Conservation (phyloP, 495 filamentous ascomycete species). For the Penicillium bovifimosum region DNA sequence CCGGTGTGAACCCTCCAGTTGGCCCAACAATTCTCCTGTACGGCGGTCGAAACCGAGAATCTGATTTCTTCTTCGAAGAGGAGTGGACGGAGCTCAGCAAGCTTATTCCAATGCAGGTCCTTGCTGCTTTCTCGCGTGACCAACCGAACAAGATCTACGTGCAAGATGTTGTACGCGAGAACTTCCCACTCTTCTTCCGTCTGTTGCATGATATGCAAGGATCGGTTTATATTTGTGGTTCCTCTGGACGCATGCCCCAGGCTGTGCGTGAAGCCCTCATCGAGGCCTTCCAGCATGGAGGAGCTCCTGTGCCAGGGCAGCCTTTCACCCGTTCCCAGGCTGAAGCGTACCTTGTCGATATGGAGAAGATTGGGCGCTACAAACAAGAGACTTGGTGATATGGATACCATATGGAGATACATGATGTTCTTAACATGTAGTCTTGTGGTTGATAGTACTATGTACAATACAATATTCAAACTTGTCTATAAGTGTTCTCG, state of each 20-base stretch:
- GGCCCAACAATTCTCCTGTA: conserved; percentile 58
- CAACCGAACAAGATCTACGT: conserved; percentile 79
- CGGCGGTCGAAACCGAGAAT: conserved; percentile 64
- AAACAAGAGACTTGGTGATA: conserved; percentile 74
- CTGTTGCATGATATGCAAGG: conserved; percentile 50
- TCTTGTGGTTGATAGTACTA: too few relatives aligned
- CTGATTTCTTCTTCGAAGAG: conserved; percentile 73
- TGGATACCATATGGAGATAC: too few relatives aligned
- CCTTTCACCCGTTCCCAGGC: conserved; percentile 43
- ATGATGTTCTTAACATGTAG: too few relatives aligned
- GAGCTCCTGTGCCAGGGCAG: conserved; percentile 21
- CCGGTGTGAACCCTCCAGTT: conserved; percentile 24
- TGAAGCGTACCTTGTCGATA: conserved; percentile 49
- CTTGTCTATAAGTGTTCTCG: too few relatives aligned
- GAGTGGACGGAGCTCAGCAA: conserved; percentile 58
- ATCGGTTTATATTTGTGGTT: conserved; percentile 76
- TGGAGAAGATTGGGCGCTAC: conserved; percentile 67
- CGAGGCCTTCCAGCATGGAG: conserved; percentile 53
- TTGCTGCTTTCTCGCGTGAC: conserved; percentile 81
- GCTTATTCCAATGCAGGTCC: conserved; percentile 46
- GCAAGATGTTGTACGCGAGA: conserved; percentile 69
- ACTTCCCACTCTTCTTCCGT: conserved; percentile 52
- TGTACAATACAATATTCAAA: too few relatives aligned
- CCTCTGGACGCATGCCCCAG: conserved; percentile 77
- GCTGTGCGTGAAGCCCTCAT: conserved; percentile 78